These are phyloP conservation scores for Desmodesmus armatus DNA, from an alignment of 139 green algal genomes.

Conservation along the genomic window DNA sequence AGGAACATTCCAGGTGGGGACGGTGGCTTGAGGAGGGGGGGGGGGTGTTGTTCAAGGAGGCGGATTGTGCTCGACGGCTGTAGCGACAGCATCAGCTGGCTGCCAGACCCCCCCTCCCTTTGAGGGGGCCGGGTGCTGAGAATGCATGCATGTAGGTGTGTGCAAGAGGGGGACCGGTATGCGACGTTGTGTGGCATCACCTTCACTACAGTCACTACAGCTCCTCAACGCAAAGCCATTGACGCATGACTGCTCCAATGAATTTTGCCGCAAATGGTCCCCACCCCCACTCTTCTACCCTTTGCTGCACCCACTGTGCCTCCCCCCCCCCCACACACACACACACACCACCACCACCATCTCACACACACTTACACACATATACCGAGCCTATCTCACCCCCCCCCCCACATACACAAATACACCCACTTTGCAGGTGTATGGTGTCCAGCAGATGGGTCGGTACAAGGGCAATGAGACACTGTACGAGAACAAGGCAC, in stretches of 20 bases:
- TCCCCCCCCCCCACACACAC: not conserved
- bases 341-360: no score
- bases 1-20: constrained; percentile 18
- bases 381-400: not conserved
- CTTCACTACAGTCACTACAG: not conserved
- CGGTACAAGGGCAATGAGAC: constrained; percentile 20
- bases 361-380: not conserved
- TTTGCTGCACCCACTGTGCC: not conserved
- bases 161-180: not conserved
- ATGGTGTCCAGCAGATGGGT: not conserved
- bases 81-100: no score
- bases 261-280: not conserved
- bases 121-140: not conserved
- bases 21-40: not conserved
- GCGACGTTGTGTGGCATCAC: not conserved
- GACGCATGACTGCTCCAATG: not conserved
- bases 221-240: no score
- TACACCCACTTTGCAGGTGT: constrained; percentile 10
- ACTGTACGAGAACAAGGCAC: constrained; percentile 21
- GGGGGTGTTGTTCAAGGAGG: not conserved
- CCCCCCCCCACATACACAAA: not conserved
- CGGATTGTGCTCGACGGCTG: not conserved
- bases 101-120: no score
- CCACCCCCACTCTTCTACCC: no score
- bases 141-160: not conserved